These are phyloP conservation scores for Cercis canadensis DNA, from an alignment of 306 rosid genomes.

Conservation along the genomic window DNA sequence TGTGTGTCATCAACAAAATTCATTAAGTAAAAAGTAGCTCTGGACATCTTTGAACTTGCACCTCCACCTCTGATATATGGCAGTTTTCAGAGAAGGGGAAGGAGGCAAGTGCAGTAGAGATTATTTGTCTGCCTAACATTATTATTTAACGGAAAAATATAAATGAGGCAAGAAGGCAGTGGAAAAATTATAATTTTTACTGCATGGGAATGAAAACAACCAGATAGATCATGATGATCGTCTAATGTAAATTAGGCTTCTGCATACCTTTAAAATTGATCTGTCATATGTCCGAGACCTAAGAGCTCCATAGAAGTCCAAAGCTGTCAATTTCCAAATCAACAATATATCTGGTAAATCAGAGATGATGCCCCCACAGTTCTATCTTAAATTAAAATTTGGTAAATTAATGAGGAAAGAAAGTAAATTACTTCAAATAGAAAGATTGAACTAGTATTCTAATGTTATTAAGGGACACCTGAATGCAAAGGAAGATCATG, in stretches of 20 bases:
- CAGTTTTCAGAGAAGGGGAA: not conserved
- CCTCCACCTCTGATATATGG: conserved; percentile 20
- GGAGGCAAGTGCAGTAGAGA: conserved; percentile 21
- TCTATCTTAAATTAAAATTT: conserved; percentile 19
- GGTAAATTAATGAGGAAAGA: not conserved
- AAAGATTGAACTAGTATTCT: conserved; percentile 12
- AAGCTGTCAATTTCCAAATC: conserved; percentile 65
- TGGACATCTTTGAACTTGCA: conserved; percentile 19
- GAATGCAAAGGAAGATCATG: conserved; percentile 8
- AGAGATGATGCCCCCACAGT: conserved; percentile 27
- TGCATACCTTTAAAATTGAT: conserved; percentile 77
- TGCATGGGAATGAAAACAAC: conserved; percentile 19
- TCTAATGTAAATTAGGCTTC: conserved; percentile 27
- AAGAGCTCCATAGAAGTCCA: conserved; percentile 98
- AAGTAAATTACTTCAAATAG: conserved; percentile 24
- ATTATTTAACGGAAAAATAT: not conserved
- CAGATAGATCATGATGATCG: conserved; percentile 24
- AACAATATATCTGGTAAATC: conserved; percentile 15
- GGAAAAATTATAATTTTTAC: conserved; percentile 10
- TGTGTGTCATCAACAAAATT: conserved; percentile 25
- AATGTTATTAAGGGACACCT: no score
- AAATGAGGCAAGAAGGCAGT: no score
- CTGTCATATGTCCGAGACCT: conserved; percentile 87
- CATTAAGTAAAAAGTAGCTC: conserved; percentile 10
- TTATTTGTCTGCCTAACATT: not conserved